Evolutionary conservation across 148 eudicot genomes (phyloP).

Genomic region (Cornus suecica): DNA sequence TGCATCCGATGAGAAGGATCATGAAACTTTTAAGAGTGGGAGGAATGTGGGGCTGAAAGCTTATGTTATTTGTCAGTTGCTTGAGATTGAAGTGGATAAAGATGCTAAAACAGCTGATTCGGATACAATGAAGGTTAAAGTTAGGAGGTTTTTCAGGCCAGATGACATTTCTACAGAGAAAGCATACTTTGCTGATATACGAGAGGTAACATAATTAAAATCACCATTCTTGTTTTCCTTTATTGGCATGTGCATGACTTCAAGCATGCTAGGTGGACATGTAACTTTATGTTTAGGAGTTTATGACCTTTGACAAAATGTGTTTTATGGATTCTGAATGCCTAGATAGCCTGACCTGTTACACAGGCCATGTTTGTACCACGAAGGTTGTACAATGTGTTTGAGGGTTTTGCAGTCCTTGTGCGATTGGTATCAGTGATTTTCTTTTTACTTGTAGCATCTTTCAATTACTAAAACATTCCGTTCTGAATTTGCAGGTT

Average conservation of each 20-base stretch:
- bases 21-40: slow-evolving; percentile 1
- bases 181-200: background rate
- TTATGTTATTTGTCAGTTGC: background rate
- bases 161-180: background rate
- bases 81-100: background rate
- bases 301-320: background rate
- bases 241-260: background rate
- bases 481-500: background rate
- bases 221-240: background rate
- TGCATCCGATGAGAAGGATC: background rate
- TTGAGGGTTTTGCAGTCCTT: background rate
- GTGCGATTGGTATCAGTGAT: background rate
- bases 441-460: background rate
- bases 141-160: slow-evolving; percentile 4
- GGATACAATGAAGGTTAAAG: background rate
- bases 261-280: background rate
- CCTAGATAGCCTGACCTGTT: background rate
- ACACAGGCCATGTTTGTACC: background rate
- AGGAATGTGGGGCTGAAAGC: slow-evolving; percentile 3
- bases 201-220: background rate
- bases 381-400: background rate
- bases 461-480: no score
- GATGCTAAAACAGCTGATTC: background rate
- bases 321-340: background rate
- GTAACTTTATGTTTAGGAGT: background rate